Evolutionary conservation across 1,139 yeast genomes (phyloP), one percentile per base, ranked within the genome.

Genomic region (Saccharomycopsis hybrid): DNA sequence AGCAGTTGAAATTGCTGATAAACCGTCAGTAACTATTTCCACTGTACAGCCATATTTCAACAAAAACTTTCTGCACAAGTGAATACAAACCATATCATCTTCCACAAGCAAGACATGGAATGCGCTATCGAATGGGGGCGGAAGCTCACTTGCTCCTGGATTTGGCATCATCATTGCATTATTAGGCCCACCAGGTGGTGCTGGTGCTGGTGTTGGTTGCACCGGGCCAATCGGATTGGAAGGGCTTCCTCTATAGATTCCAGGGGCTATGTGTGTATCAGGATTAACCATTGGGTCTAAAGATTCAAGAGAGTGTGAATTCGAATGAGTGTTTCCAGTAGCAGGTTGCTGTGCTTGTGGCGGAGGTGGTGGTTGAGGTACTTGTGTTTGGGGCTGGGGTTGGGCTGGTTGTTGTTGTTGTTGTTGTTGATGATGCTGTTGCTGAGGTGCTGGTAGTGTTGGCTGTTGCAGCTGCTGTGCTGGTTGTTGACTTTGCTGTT

Each of bases 21-120:
- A 68, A 0, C 98, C 98, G 67, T 90, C 96, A 18, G 89, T 85
- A 0, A 89, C 97, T 30, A 88, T 88, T 43, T 94, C 92, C 3
- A 90, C 96, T 31, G 88, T 82, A 65, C 96, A 90, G 1, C 97
- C 97, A 63, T 85, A 88, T 61, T 87, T 85, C 59, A 80, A 78
- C 55, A 92, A 66, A 62, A 90, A 87, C 63, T 85, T 85, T 24
- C 85, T 74, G 60, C 92, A 85, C 31, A 85, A 68, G 58, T 82
- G 86, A 48, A 89, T 84, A 59, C 94, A 85, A 37, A 86, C 89
- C 46, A 80, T 80, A 62, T 88, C 96, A 66, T 88, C 96, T 64
- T 88, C 95, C 4, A 88, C 96, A 28, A 88, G 67, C 43, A 88
- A 67, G 1, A 86, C 95, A 62, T 80, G 89, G 66, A 80, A 82